Base-by-base conservation (phyloP, 768 basidiomycete species). In the Tremella mesenterica region DNA sequence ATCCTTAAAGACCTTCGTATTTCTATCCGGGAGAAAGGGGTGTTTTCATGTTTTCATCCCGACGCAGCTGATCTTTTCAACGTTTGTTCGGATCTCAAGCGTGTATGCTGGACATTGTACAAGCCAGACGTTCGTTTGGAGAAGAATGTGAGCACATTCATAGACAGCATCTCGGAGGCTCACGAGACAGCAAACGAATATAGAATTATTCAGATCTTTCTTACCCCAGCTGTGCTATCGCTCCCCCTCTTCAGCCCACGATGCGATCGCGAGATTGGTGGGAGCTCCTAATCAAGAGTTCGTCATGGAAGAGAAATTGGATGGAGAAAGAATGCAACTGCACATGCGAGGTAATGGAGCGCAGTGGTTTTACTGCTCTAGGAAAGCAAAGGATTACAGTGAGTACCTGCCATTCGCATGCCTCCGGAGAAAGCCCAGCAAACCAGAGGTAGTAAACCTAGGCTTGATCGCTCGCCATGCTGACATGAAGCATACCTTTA, bases 1-100 rank as follows among this genome's bases (percentile, higher is more conserved):
- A 86, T 99, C 44, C 77, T 97, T 29, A 95, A 96, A 95, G 93
- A 97, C 63, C 83, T 97, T 79, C 79, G 81, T 43, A 92, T 96
- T 53, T 86, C 85, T 0, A 85, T 95, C 46, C 88, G 93, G 73
- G 95, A 97, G 72, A 91, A 85, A 10, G 91, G 91, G 0, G 85
- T 97, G 0, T 84, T 99, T 58, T 76, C 83, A 0, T 84, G 89
- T 6, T 89, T 96, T 64, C 95, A 99, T 73, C 86, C 88, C 0
- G 91, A 97, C 62, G 92, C 93, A 0, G 84, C 88, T 57, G 87
- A 89, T 68, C 74, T 95, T 7, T 99, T 88, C 76, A 96, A 96
- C 69, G 91, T 90, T 0, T 96, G 90, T 69, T 96, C 92, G 0
- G 92, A 97, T 72, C 77, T 97, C 43, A 92, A 92, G 76, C 86